These are phyloP conservation scores for Blastosporella zonata DNA, from an alignment of 1,284 basidiomycete species.

Conservation along the genomic window DNA sequence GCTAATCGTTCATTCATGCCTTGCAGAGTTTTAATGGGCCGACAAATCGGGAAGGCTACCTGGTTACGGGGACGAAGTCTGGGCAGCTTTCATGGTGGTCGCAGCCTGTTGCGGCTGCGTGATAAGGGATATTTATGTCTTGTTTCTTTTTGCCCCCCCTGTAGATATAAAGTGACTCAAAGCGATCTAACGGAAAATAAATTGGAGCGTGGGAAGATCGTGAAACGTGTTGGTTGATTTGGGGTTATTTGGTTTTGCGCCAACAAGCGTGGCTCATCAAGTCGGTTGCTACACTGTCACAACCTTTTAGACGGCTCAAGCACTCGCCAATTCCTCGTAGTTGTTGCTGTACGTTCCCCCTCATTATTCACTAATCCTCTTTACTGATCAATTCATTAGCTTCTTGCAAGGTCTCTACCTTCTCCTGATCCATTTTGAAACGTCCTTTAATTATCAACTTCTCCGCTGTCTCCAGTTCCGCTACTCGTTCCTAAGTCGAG, in stretches of 20 bases:
- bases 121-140: constrained; percentile 15
- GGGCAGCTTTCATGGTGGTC: constrained; percentile 58
- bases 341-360: constrained; percentile 21
- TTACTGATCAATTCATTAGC: constrained; percentile 7
- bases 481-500: constrained; percentile 16
- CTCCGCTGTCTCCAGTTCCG: constrained; percentile 19
- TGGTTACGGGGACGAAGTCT: constrained; percentile 54
- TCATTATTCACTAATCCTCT: not conserved
- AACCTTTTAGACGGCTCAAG: constrained; percentile 35
- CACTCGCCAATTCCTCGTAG: constrained; percentile 23
- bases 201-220: constrained; percentile 18
- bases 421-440: constrained; percentile 24
- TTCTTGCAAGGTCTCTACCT: constrained; percentile 25
- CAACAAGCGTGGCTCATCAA: constrained; percentile 32
- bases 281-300: constrained; percentile 42
- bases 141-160: not conserved
- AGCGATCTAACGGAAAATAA: constrained; percentile 6
- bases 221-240: constrained; percentile 26
- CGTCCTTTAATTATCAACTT: constrained; percentile 29
- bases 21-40: constrained; percentile 46
- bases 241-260: constrained; percentile 30
- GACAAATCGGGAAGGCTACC: constrained; percentile 34
- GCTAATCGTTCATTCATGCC: constrained; percentile 14
- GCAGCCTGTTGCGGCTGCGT: constrained; percentile 36
- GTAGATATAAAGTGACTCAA: not conserved